Base-by-base conservation (phyloP, 2,329 filamentous ascomycete species). In the Diaporthe sp. region DNA sequence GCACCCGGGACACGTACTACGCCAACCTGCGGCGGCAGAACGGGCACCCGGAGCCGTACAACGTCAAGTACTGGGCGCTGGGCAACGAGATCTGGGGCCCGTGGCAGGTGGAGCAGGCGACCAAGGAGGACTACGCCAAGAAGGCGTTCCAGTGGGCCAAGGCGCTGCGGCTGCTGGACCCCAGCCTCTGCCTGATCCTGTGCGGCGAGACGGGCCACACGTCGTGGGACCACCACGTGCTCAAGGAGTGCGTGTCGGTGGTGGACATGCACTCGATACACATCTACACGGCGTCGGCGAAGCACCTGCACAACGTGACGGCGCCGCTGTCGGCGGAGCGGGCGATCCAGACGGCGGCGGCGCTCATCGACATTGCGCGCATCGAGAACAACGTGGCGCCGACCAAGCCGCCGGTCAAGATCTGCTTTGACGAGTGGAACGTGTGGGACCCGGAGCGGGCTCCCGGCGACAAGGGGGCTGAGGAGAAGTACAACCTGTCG, bases 391-490 rank as follows among this genome's bases (percentile, higher is more conserved):
- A 86, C 55, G 88, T 93, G 0, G 88, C 92, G 0, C 84, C 88
- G 0, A 85, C 86, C 0, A 89, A 92, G n/a, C 89, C 90, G 5
- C 86, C 89, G 4, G 92, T 91, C 63, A 93, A 89, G 71, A 94
- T 96, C 82, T 95, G 94, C 86, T 95, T 95, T 81, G 94, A 96
- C 81, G 94, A 95, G 83, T 95, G 94, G 94, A 96, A 95, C 82
- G 93, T 95, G 12, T 96, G 94, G 94, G 93, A 95, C 79, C 92
- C 93, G 0, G 86, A 88, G 72, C 90, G 93, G 12, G 93, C 94
- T 0, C 92, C 92, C 0, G 94, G 94, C 22, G 91, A 93, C 79
- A 83, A 89, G 76, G 94, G 94, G 22, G 94, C 92, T 8, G 94
- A 95, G 83, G 93, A 95, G 81, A 86, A 84, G 79, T 94, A 95